Base-by-base conservation (phyloP, 192 early-diverging fungal species). In the Coemansia sp. region DNA sequence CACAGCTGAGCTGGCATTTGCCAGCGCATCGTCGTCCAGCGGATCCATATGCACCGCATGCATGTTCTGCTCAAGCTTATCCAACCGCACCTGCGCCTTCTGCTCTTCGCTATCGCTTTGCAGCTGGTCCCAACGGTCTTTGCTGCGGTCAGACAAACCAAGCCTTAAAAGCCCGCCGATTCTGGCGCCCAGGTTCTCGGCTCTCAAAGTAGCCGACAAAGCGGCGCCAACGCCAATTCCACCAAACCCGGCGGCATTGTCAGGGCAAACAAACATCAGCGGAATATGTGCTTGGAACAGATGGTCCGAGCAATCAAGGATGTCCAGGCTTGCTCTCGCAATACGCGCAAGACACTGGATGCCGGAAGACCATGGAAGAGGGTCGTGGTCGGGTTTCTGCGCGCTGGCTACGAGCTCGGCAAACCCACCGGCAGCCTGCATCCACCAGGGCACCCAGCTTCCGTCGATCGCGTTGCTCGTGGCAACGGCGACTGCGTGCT, bases 101-200 rank as follows among this genome's bases (percentile, higher is more conserved):
- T 29, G 52, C n/a, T n/a, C n/a, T n/a, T n/a, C n/a, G n/a, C 23
- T 23, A 2, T 54, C 25, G 47, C 52, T 32, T 6, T 22, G 52
- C 24, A 22, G 52, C 20, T 54, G 52, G 28, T 48, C n/a, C n/a
- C n/a, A 4, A 6, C 22, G 4, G 20, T n/a, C 18, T 1, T 56
- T 1, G 30, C 34, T 7, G n/a, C 24, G 20, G 5, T 29, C 42
- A 1, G 27, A 23, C 23, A 9, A 19, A 6, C 70, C 66, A 6
- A 72, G 56, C 67, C 55, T 62, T 29, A 78, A 30, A 29, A 78
- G 70, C 13, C 70, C 67, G 60, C 75, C 75, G 11, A 78, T 65
- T 19, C 75, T 55, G 1, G 75, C 75, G 30, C 75, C 75, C 32
- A 78, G 51, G 29, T 71, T 71, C 13, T 55, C 30, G 28, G 9